These are phyloP conservation scores for Penicillium flavigenum DNA, from an alignment of 495 filamentous ascomycete genomes.

Conservation along the genomic window DNA sequence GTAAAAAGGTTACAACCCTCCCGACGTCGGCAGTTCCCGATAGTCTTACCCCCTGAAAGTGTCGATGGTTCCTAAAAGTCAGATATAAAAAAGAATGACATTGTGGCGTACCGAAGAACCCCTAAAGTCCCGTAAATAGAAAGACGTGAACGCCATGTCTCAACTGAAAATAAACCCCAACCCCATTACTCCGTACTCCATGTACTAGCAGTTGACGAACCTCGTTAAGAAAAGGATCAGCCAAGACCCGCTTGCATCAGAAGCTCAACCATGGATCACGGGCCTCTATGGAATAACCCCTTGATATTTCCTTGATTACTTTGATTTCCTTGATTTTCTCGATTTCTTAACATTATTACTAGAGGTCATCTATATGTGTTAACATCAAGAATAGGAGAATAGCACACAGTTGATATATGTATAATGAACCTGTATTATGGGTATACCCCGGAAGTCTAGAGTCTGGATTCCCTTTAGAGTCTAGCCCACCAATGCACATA, in stretches of 20 bases:
- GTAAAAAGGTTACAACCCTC: background rate
- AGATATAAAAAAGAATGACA: slow-evolving; percentile 5
- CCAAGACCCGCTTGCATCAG: background rate
- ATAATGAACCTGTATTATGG: background rate
- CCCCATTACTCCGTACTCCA: no score
- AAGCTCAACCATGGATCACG: background rate
- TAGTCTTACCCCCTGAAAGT: slow-evolving; percentile 2
- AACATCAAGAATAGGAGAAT: background rate
- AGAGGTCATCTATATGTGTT: no score
- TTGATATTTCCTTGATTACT: background rate
- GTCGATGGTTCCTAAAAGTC: no score
- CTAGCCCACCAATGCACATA: slow-evolving; percentile 14
- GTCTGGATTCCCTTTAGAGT: slow-evolving; percentile 10
- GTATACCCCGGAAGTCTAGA: slow-evolving; percentile 10
- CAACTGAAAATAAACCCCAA: background rate
- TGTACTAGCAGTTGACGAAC: background rate
- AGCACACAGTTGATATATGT: background rate
- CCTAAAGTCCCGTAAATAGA: background rate
- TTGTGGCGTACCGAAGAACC: slow-evolving; percentile 2
- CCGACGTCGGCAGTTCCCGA: background rate
- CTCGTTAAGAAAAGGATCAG: background rate
- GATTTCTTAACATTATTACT: no score
- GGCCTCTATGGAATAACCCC: background rate
- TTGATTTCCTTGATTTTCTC: no score
- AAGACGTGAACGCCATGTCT: slow-evolving; percentile 6